phyloP scores from a whole-genome alignment of 441 rosid species.

The Pelargonium myrrhifolium region DNA sequence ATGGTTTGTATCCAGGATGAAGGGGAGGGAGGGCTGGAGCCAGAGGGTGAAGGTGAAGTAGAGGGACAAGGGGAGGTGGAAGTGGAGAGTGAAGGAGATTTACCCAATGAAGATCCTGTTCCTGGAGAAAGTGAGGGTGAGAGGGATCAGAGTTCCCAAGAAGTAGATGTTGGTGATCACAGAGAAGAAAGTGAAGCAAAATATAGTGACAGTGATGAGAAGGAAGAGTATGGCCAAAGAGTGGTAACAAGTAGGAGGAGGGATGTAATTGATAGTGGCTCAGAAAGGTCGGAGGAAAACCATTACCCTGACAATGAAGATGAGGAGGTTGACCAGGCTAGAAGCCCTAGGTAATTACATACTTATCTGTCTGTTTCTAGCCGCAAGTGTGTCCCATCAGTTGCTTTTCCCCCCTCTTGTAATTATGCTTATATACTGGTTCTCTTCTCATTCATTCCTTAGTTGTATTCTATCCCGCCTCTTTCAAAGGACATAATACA shows the following conservation, averaged over 20 bases:
- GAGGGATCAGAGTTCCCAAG: conserved; percentile 75
- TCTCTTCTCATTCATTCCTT: background rate
- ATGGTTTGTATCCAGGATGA: conserved; percentile 43
- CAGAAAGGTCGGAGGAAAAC: conserved; percentile 78
- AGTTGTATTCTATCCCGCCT: background rate
- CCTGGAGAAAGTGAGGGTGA: conserved; percentile 95
- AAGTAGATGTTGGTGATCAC: conserved; percentile 57
- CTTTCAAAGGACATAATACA: background rate
- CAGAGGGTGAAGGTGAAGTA: conserved; percentile 41
- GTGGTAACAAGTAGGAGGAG: conserved; percentile 51
- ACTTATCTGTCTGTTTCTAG: background rate
- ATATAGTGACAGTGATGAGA: conserved; percentile 64
- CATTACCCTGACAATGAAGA: conserved; percentile 67
- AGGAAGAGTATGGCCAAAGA: conserved; percentile 59
- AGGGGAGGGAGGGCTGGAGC: conserved; percentile 57
- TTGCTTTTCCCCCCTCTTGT: background rate
- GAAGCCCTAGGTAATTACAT: conserved; percentile 52
- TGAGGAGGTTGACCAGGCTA: conserved; percentile 79
- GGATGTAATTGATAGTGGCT: conserved; percentile 69
- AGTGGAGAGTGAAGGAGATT: conserved; percentile 67
- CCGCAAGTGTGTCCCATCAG: background rate
- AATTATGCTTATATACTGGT: background rate
- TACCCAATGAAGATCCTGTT: conserved; percentile 58
- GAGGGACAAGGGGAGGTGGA: conserved; percentile 58
- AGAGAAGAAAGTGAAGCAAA: conserved; percentile 64